A percentile compares a stretch with the other conserved stretches of the same genome.
phyloP scores from a whole-genome alignment of 108 stramenopile genomes.

The Schizochytrium sp. region DNA sequence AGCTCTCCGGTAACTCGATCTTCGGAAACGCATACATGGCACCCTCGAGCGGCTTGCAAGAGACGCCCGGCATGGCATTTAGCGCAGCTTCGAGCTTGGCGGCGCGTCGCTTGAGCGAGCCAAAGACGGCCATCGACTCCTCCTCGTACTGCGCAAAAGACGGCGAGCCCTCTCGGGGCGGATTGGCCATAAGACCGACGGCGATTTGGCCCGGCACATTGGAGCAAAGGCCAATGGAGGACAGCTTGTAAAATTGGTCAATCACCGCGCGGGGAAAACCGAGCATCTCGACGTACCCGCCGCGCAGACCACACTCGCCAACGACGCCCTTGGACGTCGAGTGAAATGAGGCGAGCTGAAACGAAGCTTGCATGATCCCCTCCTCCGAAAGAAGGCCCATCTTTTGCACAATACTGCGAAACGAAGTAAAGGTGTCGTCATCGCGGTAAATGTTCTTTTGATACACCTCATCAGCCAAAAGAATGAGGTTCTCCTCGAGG shows the following conservation, averaged over 20 bases:
- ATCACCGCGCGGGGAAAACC: constrained; percentile 70
- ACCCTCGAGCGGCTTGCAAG: constrained; percentile 79
- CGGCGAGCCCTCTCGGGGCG: constrained; percentile 58
- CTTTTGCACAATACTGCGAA: constrained; percentile 47
- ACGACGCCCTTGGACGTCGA: constrained; percentile 79
- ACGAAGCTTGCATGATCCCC: constrained; percentile 21
- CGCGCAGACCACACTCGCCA: constrained; percentile 87
- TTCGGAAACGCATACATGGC: constrained; percentile 93
- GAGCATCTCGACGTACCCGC: constrained; percentile 80
- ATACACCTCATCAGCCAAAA: constrained; percentile 89
- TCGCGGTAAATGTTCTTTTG: constrained; percentile 79
- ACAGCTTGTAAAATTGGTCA: constrained; percentile 80
- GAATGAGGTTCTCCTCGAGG: constrained; percentile 62
- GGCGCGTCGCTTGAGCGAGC: constrained; percentile 73
- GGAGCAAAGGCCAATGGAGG: constrained; percentile 69
- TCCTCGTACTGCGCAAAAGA: constrained; percentile 55
- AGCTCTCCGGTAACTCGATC: constrained; percentile 66
- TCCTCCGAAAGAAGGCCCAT: constrained; percentile 24
- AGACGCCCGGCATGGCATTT: constrained; percentile 75
- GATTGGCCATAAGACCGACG: constrained; percentile 78
- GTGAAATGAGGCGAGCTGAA: constrained; percentile 84
- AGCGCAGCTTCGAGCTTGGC: constrained; percentile 65
- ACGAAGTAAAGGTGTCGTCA: constrained; percentile 61
- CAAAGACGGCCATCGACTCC: constrained; percentile 60
- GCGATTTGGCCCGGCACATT: constrained; percentile 76